Base-by-base conservation (phyloP, 2,329 filamentous ascomycete species). In the Onygena corvina region DNA sequence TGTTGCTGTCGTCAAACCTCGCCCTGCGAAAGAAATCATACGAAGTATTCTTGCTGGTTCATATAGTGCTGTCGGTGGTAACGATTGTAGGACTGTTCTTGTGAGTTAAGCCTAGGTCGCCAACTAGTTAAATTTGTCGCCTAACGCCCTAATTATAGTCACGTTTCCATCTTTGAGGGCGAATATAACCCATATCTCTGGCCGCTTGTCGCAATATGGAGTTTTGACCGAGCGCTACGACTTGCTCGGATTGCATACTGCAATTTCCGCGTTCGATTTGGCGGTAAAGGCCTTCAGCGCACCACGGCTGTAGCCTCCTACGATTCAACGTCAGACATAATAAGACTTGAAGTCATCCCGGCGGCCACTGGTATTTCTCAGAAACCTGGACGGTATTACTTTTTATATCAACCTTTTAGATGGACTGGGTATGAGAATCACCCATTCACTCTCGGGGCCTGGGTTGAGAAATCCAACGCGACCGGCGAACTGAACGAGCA, bases 171-270 rank as follows among this genome's bases (percentile, higher is more conserved):
- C 18, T 71, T 72, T 54, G 58, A 59, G 11, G 64, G 64, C n/a
- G 65, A 68, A 51, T 74, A 68, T 55, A 65, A 72, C 49, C 59
- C 59, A 14, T 76, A 71, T 52, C 64, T 74, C 18, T 75, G 71
- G 65, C 66, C 70, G 3, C 64, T 67, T 29, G 65, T 72, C 6
- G 61, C 60, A 2, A 62, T 76, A 25, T 76, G 73, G 73, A 23
- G 60, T 8, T 62, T 73, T 21, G 73, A 76, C 46, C 64, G 72
- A 4, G 9, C 64, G 9, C 50, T 69, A 3, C 67, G 72, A 4
- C 45, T 67, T 3, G 49, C 61, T 7, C 65, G 70, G 25, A 47
- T 71, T 11, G 48, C 66, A n/a, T 64, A 63, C 49, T 71, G 68
- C 57, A 69, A 70, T 40, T 47, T 67, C n/a, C 57, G 58, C 40